A percentile compares a stretch with the other conserved stretches of the same genome.
phyloP scores from a whole-genome alignment of 1,284 basidiomycete species.

The Cutaneotrichosporon sp. region DNA sequence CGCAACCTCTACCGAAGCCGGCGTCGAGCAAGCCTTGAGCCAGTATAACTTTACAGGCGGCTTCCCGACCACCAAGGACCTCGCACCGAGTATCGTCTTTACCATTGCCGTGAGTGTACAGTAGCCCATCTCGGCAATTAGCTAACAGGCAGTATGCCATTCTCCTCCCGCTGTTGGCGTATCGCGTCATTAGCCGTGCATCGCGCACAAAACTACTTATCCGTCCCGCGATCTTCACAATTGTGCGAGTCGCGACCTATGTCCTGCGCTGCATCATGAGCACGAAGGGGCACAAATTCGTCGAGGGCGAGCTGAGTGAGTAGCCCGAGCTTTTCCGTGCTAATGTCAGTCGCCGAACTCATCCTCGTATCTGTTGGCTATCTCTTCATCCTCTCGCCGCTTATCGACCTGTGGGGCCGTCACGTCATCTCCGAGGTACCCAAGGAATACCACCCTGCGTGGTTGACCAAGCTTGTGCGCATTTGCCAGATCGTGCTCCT shows the following conservation, averaged over 20 bases:
- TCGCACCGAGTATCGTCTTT: conserved; percentile 36
- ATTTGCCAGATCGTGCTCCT: conserved; percentile 12
- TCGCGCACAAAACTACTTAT: conserved; percentile 23
- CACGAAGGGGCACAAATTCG: conserved; percentile 17
- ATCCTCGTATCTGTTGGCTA: conserved; percentile 29
- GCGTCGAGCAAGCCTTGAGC: conserved; percentile 6
- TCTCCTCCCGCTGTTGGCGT: conserved; percentile 22
- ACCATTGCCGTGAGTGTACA: conserved; percentile 21
- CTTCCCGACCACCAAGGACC: conserved; percentile 24
- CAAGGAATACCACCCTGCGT: conserved; percentile 2
- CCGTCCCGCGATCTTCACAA: conserved; percentile 29
- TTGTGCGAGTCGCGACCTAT: conserved; percentile 22
- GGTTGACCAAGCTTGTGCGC: not conserved
- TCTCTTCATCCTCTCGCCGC: conserved; percentile 33
- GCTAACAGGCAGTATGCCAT: conserved; percentile 22
- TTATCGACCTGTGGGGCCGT: conserved; percentile 24
- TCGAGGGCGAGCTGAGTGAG: conserved; percentile 20
- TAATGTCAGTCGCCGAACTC: conserved; percentile 27
- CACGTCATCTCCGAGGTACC: conserved; percentile 15
- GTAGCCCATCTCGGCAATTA: no score
- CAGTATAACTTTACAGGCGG: conserved; percentile 34
- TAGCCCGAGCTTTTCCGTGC: not conserved
- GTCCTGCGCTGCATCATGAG: conserved; percentile 29
- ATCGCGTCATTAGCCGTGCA: conserved; percentile 10
- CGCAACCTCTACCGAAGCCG: not conserved